These are phyloP conservation scores for Penicillium goetzii DNA, from an alignment of 495 filamentous ascomycete species.

Conservation along the genomic window DNA sequence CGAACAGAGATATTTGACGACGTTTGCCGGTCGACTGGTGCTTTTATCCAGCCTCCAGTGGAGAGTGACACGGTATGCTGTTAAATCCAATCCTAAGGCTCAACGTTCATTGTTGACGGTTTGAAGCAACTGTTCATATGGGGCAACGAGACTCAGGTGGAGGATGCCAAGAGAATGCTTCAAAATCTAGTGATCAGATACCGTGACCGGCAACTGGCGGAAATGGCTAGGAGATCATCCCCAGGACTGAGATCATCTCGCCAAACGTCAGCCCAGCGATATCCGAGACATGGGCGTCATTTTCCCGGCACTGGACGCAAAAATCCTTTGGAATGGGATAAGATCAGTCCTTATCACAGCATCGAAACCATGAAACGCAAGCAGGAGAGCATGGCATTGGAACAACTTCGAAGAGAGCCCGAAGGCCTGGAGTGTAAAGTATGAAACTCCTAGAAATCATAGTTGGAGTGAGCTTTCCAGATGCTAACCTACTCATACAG, in stretches of 20 bases:
- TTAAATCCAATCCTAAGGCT: not conserved
- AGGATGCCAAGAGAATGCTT: constrained; percentile 3
- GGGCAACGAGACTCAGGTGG: constrained; percentile 9
- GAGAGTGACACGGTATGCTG: constrained; percentile 6
- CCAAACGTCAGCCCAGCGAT: not conserved
- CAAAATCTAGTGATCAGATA: constrained; percentile 1
- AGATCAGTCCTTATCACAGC: not conserved
- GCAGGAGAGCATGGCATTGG: constrained; percentile 1
- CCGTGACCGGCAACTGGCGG: not conserved
- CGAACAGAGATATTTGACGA: not conserved
- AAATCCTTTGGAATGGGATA: not conserved
- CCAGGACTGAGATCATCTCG: too few species aligned
- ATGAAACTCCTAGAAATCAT: not conserved
- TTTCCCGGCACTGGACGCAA: not conserved
- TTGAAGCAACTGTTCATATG: constrained; percentile 12
- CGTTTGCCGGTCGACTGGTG: not conserved
- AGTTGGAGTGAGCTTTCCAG: not conserved
- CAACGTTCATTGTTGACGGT: not conserved
- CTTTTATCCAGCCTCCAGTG: constrained; percentile 6
- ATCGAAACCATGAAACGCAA: not conserved
- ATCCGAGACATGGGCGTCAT: not conserved
- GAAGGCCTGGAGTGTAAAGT: not conserved
- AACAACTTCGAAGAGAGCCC: not conserved
- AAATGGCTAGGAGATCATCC: not conserved
- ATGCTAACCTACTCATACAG: not conserved